phyloP scores from a whole-genome alignment of 1,139 yeast genomes.

The Chernovozyma aurita region DNA sequence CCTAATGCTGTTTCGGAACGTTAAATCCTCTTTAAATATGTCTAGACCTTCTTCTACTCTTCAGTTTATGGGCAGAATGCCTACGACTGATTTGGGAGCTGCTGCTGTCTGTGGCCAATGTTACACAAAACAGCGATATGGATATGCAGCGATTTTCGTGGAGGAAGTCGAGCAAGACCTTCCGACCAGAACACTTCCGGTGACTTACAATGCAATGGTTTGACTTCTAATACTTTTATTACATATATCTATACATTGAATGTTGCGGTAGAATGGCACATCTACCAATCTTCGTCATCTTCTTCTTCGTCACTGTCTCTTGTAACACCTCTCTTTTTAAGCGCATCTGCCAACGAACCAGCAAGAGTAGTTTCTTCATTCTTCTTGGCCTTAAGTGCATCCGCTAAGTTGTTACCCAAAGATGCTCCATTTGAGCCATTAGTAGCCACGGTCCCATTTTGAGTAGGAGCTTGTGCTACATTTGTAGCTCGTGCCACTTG shows the following conservation, averaged over 20 bases:
- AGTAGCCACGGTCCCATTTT: slow-evolving; percentile 9
- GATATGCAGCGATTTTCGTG: too few species aligned
- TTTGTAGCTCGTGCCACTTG: slow-evolving; percentile 13
- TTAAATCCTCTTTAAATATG: too few species aligned
- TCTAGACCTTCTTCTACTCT: too few species aligned
- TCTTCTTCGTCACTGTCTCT: slow-evolving; percentile 77
- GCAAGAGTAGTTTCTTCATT: slow-evolving; percentile 65
- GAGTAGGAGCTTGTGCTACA: slow-evolving; percentile 13
- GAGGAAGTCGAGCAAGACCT: too few species aligned
- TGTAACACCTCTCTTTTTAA: slow-evolving; percentile 76
- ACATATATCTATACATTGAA: neutral
- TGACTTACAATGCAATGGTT: too few species aligned
- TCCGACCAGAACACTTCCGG: too few species aligned
- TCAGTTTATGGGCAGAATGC: too few species aligned
- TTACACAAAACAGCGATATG: too few species aligned
- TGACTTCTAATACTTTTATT: neutral
- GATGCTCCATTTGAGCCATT: slow-evolving; percentile 12
- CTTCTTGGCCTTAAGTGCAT: slow-evolving; percentile 65
- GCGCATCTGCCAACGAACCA: slow-evolving; percentile 86
- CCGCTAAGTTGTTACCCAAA: slow-evolving; percentile 68
- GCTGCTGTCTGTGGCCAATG: too few species aligned
- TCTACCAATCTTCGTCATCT: slow-evolving; percentile 42
- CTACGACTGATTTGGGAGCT: too few species aligned
- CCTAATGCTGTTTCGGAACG: too few species aligned
- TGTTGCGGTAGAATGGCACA: neutral